Evolutionary conservation across 2,329 filamentous ascomycete genomes (phyloP), one percentile per base, ranked within the genome.

Genomic region (Lecanicillium sp.): DNA sequence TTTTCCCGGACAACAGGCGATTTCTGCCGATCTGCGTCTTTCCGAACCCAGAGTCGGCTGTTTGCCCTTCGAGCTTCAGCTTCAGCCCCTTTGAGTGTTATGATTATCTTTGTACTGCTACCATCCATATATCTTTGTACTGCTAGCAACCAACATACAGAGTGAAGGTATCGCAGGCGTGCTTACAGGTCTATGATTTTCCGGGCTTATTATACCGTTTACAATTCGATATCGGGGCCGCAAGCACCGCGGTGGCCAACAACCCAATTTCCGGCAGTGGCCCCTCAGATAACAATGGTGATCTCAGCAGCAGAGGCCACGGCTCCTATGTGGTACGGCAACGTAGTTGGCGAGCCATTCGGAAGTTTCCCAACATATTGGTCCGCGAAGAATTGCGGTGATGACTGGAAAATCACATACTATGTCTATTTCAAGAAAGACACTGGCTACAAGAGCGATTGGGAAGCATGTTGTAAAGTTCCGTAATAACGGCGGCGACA

Each of bases 371-470:
- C 56, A 0, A 53, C 51, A 11, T 57, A 57, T 24, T 57, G 49
- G 33, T 44, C 38, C 2, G 48, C 52, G 2, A 49, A 36, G 6
- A 49, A 53, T 17, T 56, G 56, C 19, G 53, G 49, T 12, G 44
- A 52, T 17, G 48, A 52, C 23, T 58, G 54, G 55, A 53, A 52
- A 17, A 52, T 58, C 37, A 54, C 54, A 10, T 58, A 57, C 44
- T 56, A 55, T 23, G 52, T 57, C 17, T 58, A 57, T 47, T 58
- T 57, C 46, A 56, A 57, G 50, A 58, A 57, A 36, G 54, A 58
- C 20, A 55, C 56, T 4, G 56, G 56, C 32, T 54, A 58, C 36
- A 58, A 51, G 46, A 56, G 52, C 26, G 56, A 58, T 29, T 57
- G 55, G 56, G 56, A 58, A 26, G 55, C 52, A 50, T 14, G 54